Percentiles rank a stretch among this genome's conserved stretches.
Evolutionary conservation across 225 moss, liverwort and hornwort genomes (phyloP).

Genomic region (Climacium dendroides): DNA sequence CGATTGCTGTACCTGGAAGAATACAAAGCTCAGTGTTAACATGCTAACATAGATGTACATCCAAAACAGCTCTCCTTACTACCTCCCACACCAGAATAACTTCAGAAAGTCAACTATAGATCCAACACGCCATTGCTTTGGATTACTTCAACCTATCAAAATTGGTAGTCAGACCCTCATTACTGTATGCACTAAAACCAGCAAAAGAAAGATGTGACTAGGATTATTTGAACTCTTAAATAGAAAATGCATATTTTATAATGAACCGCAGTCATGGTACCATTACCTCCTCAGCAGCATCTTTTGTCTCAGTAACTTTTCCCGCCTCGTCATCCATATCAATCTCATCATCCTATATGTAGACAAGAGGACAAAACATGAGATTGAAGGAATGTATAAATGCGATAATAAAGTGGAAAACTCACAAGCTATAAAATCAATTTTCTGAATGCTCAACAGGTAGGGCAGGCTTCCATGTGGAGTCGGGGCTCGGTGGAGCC

Average conservation of each 20-base stretch:
- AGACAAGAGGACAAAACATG: neutral
- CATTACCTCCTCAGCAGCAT: conserved; percentile 33
- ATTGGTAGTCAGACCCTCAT: neutral
- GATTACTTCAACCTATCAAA: neutral
- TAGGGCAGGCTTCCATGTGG: too few species aligned
- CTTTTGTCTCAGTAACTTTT: conserved; percentile 26
- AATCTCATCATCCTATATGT: conserved; percentile 32
- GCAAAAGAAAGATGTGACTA: neutral
- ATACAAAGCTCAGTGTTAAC: neutral
- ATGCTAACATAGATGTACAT: neutral
- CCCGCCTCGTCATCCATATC: conserved; percentile 33
- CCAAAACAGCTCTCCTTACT: neutral
- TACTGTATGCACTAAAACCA: neutral
- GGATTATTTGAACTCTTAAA: neutral
- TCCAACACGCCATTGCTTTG: neutral
- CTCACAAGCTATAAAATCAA: neutral
- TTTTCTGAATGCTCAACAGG: neutral
- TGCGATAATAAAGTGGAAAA: neutral
- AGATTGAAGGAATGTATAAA: neutral
- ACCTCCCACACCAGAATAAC: neutral
- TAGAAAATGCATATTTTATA: neutral
- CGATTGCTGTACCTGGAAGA: conserved; percentile 6
- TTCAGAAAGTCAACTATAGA: neutral
- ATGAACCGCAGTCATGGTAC: neutral
- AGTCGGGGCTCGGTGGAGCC: too few species aligned